Evolutionary conservation across 805 yeast genomes (phyloP).

Genomic region (Pichia sporocuriosa): DNA sequence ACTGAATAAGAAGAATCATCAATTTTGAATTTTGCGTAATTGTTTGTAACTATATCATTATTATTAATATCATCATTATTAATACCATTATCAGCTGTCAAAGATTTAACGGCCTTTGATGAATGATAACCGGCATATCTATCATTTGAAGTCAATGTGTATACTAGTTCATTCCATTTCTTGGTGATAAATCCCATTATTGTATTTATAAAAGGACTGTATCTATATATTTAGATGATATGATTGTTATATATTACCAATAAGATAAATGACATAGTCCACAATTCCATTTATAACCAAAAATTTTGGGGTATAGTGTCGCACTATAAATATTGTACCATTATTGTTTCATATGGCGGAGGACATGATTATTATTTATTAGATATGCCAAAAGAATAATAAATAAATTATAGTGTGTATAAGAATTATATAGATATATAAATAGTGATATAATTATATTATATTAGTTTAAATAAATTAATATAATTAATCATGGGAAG

Average conservation of each 20-base stretch:
- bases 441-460: too few relatives aligned
- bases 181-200: constrained; percentile 22
- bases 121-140: constrained; percentile 62
- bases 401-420: too few relatives aligned
- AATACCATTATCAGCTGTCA: constrained; percentile 22
- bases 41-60: background rate
- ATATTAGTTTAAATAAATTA: background rate
- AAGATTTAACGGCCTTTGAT: constrained; percentile 6
- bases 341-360: too few relatives aligned
- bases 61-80: background rate
- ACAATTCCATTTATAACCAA: too few relatives aligned
- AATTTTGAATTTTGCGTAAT: background rate
- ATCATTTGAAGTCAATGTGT: constrained; percentile 59
- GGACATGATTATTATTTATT: too few relatives aligned
- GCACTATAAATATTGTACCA: too few relatives aligned
- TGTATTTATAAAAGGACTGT: background rate
- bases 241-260: too few relatives aligned
- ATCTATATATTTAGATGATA: background rate
- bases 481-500: background rate
- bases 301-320: too few relatives aligned
- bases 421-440: too few relatives aligned
- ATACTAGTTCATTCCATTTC: constrained; percentile 51
- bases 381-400: too few relatives aligned
- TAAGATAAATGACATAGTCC: too few relatives aligned
- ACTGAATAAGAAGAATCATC: constrained; percentile 3